Evolutionary conservation across 148 eudicot species (phyloP), one percentile per base, ranked within the genome.

Genomic region (Dianthus caryophyllus): DNA sequence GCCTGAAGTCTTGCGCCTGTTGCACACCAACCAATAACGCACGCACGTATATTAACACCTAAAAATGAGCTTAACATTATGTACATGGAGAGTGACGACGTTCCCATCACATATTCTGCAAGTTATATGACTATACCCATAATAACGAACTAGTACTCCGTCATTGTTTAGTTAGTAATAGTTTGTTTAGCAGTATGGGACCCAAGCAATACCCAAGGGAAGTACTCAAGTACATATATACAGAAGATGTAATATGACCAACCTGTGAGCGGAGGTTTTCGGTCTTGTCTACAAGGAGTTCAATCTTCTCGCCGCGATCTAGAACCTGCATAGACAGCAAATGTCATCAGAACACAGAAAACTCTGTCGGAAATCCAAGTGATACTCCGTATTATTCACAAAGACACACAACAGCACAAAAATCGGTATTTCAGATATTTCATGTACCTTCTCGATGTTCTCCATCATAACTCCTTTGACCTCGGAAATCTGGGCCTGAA

Each of bases 381-480:
- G 21, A 29, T 24, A 31, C 16, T 26, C 16, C 16, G 39, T 5
- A 61, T 61, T 16, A 33, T 61, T 60, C 1, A 9, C 26, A 30
- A 57, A 16, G 9, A 15, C 16, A 27, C 30, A 22, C 29, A 57
- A 29, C 29, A 18, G 31, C 24, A 30, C 21, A 27, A 16, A 14
- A 50, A 50, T n/a, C n/a, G n/a, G 20, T 18, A 9, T 5, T 22
- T 21, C 64, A 18, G 33, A 4, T 31, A 33, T 8, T 59, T 59
- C 46, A 33, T 2, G 27, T 71, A 68, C 84, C 81, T 77, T 81
- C 76, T 81, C 84, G 61, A 81, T 81, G 75, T 81, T 81, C 30
- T 81, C 84, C 84, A 81, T 81, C 84, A 81, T 81, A 68, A 81
- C 84, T 30, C 84, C 84, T 69, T 81, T 81, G 63, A 81, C 84